Evolutionary conservation across 495 filamentous ascomycete species (phyloP).

Genomic region (Astrocystis sublimbata): DNA sequence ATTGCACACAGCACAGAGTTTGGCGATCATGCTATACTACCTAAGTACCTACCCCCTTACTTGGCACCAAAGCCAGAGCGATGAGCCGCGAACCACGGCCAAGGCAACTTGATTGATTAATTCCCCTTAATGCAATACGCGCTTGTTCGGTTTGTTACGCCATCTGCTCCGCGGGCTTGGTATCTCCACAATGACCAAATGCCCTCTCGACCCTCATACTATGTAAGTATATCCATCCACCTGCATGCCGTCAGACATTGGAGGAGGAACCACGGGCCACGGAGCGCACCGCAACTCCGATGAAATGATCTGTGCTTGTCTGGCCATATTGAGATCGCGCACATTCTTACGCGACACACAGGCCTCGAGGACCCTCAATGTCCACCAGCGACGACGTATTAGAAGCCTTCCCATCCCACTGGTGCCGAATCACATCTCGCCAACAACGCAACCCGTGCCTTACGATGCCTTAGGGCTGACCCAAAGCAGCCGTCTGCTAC

Average conservation of each 20-base stretch:
- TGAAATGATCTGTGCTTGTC: background rate
- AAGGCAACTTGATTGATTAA: background rate
- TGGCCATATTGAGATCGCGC: background rate
- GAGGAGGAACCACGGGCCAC: background rate
- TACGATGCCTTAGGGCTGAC: conserved; percentile 7
- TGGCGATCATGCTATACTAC: too few relatives aligned
- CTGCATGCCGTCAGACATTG: too few relatives aligned
- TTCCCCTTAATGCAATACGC: background rate
- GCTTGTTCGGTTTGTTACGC: background rate
- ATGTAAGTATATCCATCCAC: background rate
- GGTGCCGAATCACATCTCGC: background rate
- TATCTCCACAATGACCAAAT: background rate
- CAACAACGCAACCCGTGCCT: conserved; percentile 1
- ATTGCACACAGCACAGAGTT: too few relatives aligned
- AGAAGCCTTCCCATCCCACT: background rate
- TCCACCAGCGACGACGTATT: background rate
- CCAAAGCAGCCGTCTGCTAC: background rate
- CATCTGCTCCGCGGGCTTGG: background rate
- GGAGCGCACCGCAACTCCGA: background rate
- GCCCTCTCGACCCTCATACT: background rate
- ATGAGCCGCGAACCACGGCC: background rate
- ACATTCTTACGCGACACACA: background rate
- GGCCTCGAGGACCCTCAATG: background rate
- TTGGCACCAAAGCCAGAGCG: background rate
- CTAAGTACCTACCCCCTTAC: too few relatives aligned